These are phyloP conservation scores for Pleomassaria siparia DNA, from an alignment of 2,329 filamentous ascomycete genomes.

Conservation along the genomic window DNA sequence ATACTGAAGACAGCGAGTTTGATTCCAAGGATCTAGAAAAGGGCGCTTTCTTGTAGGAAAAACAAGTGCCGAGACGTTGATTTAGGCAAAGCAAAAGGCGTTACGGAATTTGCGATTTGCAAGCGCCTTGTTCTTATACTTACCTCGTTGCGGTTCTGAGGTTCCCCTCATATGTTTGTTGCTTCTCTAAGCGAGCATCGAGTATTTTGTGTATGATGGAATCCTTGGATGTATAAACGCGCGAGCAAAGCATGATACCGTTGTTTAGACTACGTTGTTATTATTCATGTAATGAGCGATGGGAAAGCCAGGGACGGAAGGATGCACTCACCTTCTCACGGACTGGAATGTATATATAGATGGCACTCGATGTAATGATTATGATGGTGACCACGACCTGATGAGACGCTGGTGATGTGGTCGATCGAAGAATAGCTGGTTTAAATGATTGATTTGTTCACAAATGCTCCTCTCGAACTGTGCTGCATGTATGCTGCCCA, in stretches of 20 bases:
- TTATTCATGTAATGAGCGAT: background rate
- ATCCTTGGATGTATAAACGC: background rate
- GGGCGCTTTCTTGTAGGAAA: background rate
- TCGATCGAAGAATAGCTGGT: too few relatives aligned
- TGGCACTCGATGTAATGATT: background rate
- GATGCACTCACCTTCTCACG: background rate
- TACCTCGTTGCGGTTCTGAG: background rate
- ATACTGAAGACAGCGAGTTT: background rate
- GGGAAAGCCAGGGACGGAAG: background rate
- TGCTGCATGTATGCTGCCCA: too few relatives aligned
- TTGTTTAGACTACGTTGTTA: background rate
- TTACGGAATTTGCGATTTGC: background rate
- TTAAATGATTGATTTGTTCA: too few relatives aligned
- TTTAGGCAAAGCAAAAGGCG: background rate
- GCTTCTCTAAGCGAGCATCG: background rate
- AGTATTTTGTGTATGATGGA: background rate
- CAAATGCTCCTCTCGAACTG: too few relatives aligned
- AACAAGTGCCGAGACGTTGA: background rate
- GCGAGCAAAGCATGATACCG: background rate
- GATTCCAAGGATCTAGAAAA: constrained; percentile 9
- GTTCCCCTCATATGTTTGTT: background rate
- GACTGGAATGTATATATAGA: background rate
- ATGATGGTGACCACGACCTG: background rate
- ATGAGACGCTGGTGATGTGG: too few relatives aligned
- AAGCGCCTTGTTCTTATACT: constrained; percentile 1